These are phyloP conservation scores for Jimgerdemannia lactiflua DNA, from an alignment of 192 early-diverging fungal genomes.

Conservation along the genomic window DNA sequence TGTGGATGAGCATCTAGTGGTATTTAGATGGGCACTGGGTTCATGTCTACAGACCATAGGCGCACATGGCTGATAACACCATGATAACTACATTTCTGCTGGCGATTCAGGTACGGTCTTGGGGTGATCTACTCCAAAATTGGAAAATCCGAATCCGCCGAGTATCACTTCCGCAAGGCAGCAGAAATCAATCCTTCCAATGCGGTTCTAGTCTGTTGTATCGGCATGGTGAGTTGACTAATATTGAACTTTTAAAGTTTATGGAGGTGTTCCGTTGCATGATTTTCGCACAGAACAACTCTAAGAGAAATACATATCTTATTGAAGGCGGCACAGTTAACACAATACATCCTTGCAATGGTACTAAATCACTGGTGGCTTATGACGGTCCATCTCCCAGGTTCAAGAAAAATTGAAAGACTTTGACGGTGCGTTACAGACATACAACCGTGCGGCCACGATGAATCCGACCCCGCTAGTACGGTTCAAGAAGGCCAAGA, in stretches of 20 bases:
- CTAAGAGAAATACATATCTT: too few species aligned
- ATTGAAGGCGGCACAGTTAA: too few species aligned
- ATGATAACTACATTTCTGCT: neutral
- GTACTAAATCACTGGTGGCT: too few species aligned
- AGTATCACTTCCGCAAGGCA: slow-evolving; percentile 71
- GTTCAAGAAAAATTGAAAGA: slow-evolving; percentile 54
- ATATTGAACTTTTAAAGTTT: too few species aligned
- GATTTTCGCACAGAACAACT: too few species aligned
- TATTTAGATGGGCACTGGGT: too few species aligned
- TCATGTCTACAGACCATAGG: too few species aligned
- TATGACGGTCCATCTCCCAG: too few species aligned
- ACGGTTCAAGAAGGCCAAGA: slow-evolving; percentile 65
- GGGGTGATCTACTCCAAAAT: slow-evolving; percentile 67
- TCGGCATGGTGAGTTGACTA: slow-evolving; percentile 67
- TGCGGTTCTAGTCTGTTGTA: slow-evolving; percentile 64
- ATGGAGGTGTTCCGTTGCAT: too few species aligned
- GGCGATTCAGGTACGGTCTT: slow-evolving; percentile 65
- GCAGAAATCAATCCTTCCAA: slow-evolving; percentile 70
- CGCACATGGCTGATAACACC: too few species aligned
- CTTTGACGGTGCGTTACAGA: slow-evolving; percentile 46
- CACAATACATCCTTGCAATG: too few species aligned
- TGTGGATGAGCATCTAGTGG: too few species aligned
- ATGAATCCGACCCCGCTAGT: slow-evolving; percentile 56
- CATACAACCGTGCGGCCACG: slow-evolving; percentile 60
- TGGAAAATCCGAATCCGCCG: slow-evolving; percentile 71